Evolutionary conservation across 78 protist species (phyloP).

Genomic region (Monosiga brevicollis): DNA sequence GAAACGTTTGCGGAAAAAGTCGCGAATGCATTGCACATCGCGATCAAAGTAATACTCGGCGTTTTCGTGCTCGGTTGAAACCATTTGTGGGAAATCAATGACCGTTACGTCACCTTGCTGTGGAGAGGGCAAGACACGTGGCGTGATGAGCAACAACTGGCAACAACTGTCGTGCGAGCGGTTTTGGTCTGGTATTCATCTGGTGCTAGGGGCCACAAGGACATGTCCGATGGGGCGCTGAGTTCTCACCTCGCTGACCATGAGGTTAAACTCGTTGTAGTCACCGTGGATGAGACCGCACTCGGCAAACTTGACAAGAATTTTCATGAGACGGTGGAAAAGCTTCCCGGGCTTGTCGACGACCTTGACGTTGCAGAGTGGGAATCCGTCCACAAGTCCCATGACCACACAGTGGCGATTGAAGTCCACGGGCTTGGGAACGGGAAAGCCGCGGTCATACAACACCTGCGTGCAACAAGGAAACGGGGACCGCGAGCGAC

Average conservation of each 20-base stretch:
- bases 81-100: constrained; percentile 98
- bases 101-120: constrained; percentile 60
- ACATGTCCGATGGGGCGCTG: too few relatives aligned
- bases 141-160: too few relatives aligned
- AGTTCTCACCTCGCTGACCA: too few relatives aligned
- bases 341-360: constrained; percentile 58
- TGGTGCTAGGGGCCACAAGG: too few relatives aligned
- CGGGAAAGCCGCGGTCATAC: constrained; percentile 80
- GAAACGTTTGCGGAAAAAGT: constrained; percentile 60
- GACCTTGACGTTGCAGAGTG: constrained; percentile 54
- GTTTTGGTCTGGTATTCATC: too few relatives aligned
- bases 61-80: constrained; percentile 80
- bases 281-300: constrained; percentile 97
- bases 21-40: constrained; percentile 74
- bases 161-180: too few relatives aligned
- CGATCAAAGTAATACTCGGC: constrained; percentile 83
- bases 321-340: constrained; percentile 51
- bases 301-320: constrained; percentile 59
- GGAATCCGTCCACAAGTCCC: constrained; percentile 74
- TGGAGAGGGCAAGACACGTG: neutral
- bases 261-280: constrained; percentile 95
- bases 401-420: constrained; percentile 92
- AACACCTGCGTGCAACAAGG: constrained; percentile 46
- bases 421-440: constrained; percentile 85
- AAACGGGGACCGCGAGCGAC: neutral